Conservation (phyloP, 768 basidiomycete species). For the Boletus pseudopeckii region DNA sequence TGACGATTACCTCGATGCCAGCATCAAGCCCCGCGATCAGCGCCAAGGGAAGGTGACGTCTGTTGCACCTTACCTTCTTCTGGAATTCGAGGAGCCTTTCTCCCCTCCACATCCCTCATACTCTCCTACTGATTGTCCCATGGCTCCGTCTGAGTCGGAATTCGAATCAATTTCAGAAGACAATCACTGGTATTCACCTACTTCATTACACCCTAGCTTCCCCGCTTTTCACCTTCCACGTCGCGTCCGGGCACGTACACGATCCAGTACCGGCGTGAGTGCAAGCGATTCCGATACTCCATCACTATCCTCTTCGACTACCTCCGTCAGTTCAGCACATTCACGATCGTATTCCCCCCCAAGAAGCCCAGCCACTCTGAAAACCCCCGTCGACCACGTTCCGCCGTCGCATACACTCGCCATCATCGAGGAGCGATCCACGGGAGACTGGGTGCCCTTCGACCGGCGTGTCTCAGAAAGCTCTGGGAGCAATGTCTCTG, state of each 20-base stretch:
- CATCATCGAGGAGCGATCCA: slow-evolving; percentile 38
- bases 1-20: slow-evolving; percentile 31
- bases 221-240: slow-evolving; percentile 35
- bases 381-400: slow-evolving; percentile 32
- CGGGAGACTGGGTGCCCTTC: slow-evolving; percentile 16
- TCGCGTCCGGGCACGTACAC: slow-evolving; percentile 27
- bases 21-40: slow-evolving; percentile 12
- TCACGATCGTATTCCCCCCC: slow-evolving; percentile 34
- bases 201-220: slow-evolving; percentile 17
- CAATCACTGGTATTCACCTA: slow-evolving; percentile 21
- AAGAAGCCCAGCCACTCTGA: slow-evolving; percentile 31
- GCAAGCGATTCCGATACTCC: slow-evolving; percentile 44
- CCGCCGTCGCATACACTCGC: slow-evolving; percentile 26
- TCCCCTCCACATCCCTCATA: slow-evolving; percentile 24
- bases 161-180: slow-evolving; percentile 31
- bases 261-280: slow-evolving; percentile 28
- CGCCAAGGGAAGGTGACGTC: slow-evolving; percentile 8
- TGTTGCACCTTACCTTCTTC: slow-evolving; percentile 22
- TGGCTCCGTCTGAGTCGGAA: slow-evolving; percentile 35
- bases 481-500: slow-evolving; percentile 24
- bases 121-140: slow-evolving; percentile 5
- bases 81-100: slow-evolving; percentile 31
- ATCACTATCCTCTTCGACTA: slow-evolving; percentile 43
- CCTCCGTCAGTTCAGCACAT: slow-evolving; percentile 37
- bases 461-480: slow-evolving; percentile 13